Conservation (phyloP, 257 asterid species). For the Jacaranda copaia region DNA sequence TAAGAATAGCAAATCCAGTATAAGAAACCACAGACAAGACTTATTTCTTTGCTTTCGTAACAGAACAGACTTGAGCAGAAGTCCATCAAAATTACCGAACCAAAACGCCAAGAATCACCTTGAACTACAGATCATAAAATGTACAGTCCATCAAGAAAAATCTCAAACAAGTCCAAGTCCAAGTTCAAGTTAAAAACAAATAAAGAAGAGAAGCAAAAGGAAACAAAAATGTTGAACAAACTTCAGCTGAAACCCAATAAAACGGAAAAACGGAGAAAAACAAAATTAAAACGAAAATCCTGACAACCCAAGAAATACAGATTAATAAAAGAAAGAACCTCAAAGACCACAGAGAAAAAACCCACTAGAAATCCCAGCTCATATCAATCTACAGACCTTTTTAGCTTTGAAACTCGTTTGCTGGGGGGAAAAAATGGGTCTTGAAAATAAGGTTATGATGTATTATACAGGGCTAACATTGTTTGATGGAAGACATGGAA, state of each 20-base stretch:
- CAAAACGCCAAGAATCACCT: conserved; percentile 13
- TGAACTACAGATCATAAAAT: conserved; percentile 52
- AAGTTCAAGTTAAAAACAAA: neutral
- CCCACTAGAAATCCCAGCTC: neutral
- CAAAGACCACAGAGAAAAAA: neutral
- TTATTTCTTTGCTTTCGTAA: conserved; percentile 38
- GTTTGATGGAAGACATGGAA: conserved; percentile 14
- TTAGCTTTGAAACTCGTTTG: conserved; percentile 18
- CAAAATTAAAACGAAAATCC: neutral
- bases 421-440: neutral
- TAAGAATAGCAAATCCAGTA: conserved; percentile 31
- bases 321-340: conserved; percentile 19
- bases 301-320: conserved; percentile 18
- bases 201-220: neutral
- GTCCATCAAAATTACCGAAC: conserved; percentile 34
- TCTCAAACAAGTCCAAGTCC: conserved; percentile 1
- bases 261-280: neutral
- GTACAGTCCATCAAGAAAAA: conserved; percentile 24
- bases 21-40: conserved; percentile 46
- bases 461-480: conserved; percentile 18
- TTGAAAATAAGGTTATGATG: conserved; percentile 36
- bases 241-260: neutral
- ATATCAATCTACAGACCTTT: conserved; percentile 35
- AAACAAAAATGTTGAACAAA: conserved; percentile 15
- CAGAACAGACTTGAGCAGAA: conserved; percentile 34